These are phyloP conservation scores for Septoria petroselini DNA, from an alignment of 2,329 filamentous ascomycete genomes.

Conservation along the genomic window DNA sequence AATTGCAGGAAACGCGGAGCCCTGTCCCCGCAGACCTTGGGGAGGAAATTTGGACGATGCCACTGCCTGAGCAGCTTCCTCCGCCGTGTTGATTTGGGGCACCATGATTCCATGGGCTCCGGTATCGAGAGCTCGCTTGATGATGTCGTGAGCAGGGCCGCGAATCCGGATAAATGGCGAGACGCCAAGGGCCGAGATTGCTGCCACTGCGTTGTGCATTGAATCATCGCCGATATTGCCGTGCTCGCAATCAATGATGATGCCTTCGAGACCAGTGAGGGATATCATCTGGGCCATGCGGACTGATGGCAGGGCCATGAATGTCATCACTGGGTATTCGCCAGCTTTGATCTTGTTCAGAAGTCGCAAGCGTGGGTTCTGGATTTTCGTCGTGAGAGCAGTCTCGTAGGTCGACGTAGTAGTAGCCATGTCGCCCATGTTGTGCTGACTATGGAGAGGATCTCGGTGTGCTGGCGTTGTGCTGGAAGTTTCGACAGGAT, in stretches of 20 bases:
- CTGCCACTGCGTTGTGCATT: conserved; percentile 55
- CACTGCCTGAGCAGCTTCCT: conserved; percentile 46
- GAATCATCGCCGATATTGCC: conserved; percentile 54
- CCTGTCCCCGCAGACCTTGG: conserved; percentile 51
- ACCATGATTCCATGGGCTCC: conserved; percentile 55
- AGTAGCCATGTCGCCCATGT: too few relatives aligned
- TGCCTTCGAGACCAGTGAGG: conserved; percentile 58
- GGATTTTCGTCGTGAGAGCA: background rate
- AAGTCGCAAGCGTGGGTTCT: conserved; percentile 6
- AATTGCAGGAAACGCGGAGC: conserved; percentile 55
- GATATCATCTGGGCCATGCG: conserved; percentile 56
- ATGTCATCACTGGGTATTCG: conserved; percentile 27
- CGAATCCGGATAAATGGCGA: conserved; percentile 48
- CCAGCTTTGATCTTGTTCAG: conserved; percentile 5
- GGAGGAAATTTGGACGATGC: conserved; percentile 55
- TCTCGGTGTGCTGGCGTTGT: too few relatives aligned
- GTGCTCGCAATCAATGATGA: conserved; percentile 58
- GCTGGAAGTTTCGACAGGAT: too few relatives aligned
- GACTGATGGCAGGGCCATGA: conserved; percentile 49
- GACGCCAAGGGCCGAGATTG: conserved; percentile 42
- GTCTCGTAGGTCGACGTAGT: background rate
- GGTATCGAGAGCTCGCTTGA: conserved; percentile 56
- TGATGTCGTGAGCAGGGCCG: conserved; percentile 56
- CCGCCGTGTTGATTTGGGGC: conserved; percentile 43
- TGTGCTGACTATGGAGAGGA: too few relatives aligned